Base-by-base conservation (phyloP, 345 rosid species). In the Boechera retrofracta region DNA sequence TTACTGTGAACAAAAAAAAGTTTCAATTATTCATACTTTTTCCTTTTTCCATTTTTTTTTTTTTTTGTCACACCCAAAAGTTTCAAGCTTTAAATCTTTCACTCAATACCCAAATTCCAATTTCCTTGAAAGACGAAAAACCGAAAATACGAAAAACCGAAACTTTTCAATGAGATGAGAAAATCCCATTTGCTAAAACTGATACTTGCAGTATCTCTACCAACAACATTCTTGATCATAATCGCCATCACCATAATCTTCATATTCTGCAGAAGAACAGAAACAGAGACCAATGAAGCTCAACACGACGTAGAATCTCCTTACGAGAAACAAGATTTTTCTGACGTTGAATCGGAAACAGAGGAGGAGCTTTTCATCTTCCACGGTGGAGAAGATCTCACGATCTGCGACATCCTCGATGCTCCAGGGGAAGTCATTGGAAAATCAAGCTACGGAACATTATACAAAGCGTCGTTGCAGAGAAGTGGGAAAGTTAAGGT, bases 401-500 rank as follows among this genome's bases (percentile, higher is more conserved):
- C 93, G n/a, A 86, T 85, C 26, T 71, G 75, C 29, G 97, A 90
- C 75, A 86, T 93, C 64, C 87, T 93, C 47, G 98, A 93, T 28
- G 94, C 98, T 48, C 97, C 97, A 0, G 98, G 98, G 8, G 98
- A 93, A 72, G 98, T 93, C 35, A 86, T 90, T 4, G 94, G 98
- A 24, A 93, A 93, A 64, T 88, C 98, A 64, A 87, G 80, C 82
- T 87, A 85, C 68, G 96, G 97, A 2, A 93, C 98, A 7, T 71
- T 90, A 78, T 90, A 93, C 83, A 89, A 85, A 82, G 98, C 97
- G 4, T 81, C 83, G 58, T 54, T 90, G 81, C 91, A 86, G 77
- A 6, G 74, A 66, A 84, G 86, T 76, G 72, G 75, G 73, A 78
- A 73, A 26, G 83, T 90, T 44, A 86, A 81, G 73, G 76, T 90